phyloP scores from a whole-genome alignment of 768 basidiomycete genomes.

The Albatrellus ellisii region DNA sequence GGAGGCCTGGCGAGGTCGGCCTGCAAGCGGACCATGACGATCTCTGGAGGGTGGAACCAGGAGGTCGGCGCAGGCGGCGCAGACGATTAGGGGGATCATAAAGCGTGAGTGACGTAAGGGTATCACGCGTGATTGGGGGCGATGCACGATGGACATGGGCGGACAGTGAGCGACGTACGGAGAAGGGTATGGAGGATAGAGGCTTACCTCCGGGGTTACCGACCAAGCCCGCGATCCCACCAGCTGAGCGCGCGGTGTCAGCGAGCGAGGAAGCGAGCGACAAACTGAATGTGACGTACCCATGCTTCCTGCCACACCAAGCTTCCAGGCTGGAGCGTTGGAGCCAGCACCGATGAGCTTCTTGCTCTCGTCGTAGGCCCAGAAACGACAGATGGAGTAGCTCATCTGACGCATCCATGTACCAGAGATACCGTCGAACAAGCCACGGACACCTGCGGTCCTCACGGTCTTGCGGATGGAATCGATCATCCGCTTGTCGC shows the following conservation, averaged over 20 bases:
- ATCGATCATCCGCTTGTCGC: constrained; percentile 83
- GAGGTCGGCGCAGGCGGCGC: not conserved
- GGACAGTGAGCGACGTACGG: too few species aligned
- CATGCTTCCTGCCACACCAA: constrained; percentile 76
- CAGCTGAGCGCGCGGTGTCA: constrained; percentile 32
- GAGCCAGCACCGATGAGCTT: constrained; percentile 59
- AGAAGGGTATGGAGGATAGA: too few species aligned
- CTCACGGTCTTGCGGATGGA: constrained; percentile 72
- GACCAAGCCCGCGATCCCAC: constrained; percentile 75
- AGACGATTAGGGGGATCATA: too few species aligned
- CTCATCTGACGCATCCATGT: constrained; percentile 91
- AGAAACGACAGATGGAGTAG: constrained; percentile 86
- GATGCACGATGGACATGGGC: too few species aligned
- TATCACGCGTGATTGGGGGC: too few species aligned
- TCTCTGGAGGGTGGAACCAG: constrained; percentile 29
- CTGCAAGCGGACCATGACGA: constrained; percentile 82
- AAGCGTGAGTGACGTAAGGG: too few species aligned
- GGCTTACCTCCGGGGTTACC: constrained; percentile 73
- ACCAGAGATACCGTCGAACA: constrained; percentile 79
- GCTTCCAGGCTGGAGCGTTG: constrained; percentile 67
- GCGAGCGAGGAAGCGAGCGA: not conserved
- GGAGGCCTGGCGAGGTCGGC: constrained; percentile 84
- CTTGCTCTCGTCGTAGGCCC: constrained; percentile 88
- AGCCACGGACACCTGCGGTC: constrained; percentile 58
- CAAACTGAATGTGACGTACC: constrained; percentile 33